Conservation (phyloP, 2,329 filamentous ascomycete genomes). For the Colletotrichum gigasporum region DNA sequence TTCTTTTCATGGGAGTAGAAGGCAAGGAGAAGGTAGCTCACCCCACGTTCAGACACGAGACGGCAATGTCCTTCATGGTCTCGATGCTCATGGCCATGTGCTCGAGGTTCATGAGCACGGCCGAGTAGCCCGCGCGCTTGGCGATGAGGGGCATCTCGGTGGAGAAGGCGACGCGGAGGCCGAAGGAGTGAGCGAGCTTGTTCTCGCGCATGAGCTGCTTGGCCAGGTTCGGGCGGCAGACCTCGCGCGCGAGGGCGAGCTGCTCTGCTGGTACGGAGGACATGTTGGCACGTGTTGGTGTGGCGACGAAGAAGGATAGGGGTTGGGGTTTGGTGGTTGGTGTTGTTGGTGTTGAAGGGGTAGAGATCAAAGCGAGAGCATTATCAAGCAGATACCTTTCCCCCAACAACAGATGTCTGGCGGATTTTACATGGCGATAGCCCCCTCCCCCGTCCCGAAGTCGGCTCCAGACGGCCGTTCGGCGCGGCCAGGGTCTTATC, state of each 20-base stretch:
- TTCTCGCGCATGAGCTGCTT: conserved; percentile 10
- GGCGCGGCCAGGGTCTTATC: conserved; percentile 1
- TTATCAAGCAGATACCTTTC: no score
- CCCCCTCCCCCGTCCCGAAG: no score
- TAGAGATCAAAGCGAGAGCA: no score
- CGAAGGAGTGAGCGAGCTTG: conserved; percentile 14
- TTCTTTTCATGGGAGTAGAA: no score
- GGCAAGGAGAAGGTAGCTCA: background rate
- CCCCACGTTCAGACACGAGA: conserved; percentile 13
- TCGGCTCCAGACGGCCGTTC: background rate
- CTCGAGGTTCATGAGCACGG: conserved; percentile 22
- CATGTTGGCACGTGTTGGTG: no score
- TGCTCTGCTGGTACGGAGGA: background rate
- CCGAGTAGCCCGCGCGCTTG: conserved; percentile 12
- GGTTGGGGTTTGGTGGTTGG: background rate
- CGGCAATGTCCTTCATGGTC: conserved; percentile 17
- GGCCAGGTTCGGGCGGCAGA: conserved; percentile 11
- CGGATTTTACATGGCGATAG: no score
- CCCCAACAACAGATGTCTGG: no score
- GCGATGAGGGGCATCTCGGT: conserved; percentile 23
- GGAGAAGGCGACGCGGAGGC: conserved; percentile 22
- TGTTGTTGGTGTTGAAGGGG: background rate
- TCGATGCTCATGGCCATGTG: conserved; percentile 22
- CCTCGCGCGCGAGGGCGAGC: conserved; percentile 8
- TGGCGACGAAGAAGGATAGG: no score